These are phyloP conservation scores for Begonia peltatifolia DNA, from an alignment of 306 rosid species.

Conservation along the genomic window DNA sequence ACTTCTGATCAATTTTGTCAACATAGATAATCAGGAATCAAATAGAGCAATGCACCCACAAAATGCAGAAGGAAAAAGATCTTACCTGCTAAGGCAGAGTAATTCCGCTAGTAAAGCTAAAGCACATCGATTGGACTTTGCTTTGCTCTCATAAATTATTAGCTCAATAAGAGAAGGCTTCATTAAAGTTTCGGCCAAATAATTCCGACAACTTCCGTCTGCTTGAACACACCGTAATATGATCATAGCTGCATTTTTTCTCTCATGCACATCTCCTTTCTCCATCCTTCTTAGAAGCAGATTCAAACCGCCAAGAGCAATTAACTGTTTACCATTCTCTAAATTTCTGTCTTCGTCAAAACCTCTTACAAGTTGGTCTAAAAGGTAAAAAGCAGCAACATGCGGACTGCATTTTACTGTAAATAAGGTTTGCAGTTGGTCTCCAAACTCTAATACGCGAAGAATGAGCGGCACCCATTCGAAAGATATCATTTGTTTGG, in stretches of 20 bases:
- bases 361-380: constrained; percentile 67
- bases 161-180: constrained; percentile 51
- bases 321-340: constrained; percentile 66
- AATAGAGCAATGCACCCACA: background rate
- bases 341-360: constrained; percentile 76
- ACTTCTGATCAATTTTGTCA: constrained; percentile 33
- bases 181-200: constrained; percentile 41
- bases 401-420: constrained; percentile 56
- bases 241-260: constrained; percentile 30
- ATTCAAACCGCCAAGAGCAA: constrained; percentile 62
- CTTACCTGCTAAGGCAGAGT: constrained; percentile 55
- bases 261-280: constrained; percentile 42
- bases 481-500: constrained; percentile 65
- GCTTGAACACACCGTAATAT: constrained; percentile 49
- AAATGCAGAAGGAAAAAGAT: background rate
- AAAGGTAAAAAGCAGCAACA: constrained; percentile 58
- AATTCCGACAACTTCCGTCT: constrained; percentile 62
- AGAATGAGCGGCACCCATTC: constrained; percentile 80
- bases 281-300: constrained; percentile 40
- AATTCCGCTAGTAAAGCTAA: constrained; percentile 40
- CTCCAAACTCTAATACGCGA: constrained; percentile 70
- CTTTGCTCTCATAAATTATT: constrained; percentile 33
- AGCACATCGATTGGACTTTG: constrained; percentile 24
- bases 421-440: constrained; percentile 59
- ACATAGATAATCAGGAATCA: constrained; percentile 7